phyloP scores from a whole-genome alignment of 2,329 filamentous ascomycete genomes.

The Aphanoascus verrucosus region DNA sequence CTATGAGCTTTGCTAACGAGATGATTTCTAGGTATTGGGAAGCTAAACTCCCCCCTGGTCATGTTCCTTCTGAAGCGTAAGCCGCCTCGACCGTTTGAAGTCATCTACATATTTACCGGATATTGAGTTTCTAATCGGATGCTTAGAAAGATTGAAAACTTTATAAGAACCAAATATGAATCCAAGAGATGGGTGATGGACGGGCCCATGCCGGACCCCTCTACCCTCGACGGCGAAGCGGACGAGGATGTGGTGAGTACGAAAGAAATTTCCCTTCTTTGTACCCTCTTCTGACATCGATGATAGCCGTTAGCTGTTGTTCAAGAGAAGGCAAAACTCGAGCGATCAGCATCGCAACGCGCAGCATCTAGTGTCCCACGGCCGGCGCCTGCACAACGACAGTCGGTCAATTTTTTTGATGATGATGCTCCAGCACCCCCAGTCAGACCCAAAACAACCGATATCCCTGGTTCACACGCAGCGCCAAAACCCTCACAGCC shows the following conservation, averaged over 20 bases:
- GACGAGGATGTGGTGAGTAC: constrained; percentile 70
- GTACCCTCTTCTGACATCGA: constrained; percentile 19
- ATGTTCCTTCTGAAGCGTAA: constrained; percentile 79
- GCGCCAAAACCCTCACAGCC: constrained; percentile 33
- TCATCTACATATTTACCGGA: constrained; percentile 8
- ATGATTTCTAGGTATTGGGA: constrained; percentile 63
- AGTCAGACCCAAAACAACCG: constrained; percentile 60
- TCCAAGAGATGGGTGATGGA: constrained; percentile 99
- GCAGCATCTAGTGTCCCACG: constrained; percentile 34
- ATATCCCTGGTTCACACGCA: constrained; percentile 25
- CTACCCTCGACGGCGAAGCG: constrained; percentile 67
- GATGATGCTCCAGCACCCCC: constrained; percentile 52
- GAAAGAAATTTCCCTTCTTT: constrained; percentile 24
- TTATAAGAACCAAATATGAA: constrained; percentile 98
- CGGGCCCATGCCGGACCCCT: constrained; percentile 84
- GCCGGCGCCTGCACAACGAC: constrained; percentile 26
- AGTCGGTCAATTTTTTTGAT: constrained; percentile 71
- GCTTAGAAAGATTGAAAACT: constrained; percentile 87
- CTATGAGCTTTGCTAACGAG: constrained; percentile 20
- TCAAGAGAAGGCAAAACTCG: constrained; percentile 59
- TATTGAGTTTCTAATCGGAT: background rate
- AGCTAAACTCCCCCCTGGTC: constrained; percentile 77
- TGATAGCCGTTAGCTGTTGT: constrained; percentile 53
- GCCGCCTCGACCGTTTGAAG: constrained; percentile 19
- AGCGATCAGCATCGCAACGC: constrained; percentile 48